phyloP scores from a whole-genome alignment of 768 basidiomycete species.

The Pisolithus sp. region DNA sequence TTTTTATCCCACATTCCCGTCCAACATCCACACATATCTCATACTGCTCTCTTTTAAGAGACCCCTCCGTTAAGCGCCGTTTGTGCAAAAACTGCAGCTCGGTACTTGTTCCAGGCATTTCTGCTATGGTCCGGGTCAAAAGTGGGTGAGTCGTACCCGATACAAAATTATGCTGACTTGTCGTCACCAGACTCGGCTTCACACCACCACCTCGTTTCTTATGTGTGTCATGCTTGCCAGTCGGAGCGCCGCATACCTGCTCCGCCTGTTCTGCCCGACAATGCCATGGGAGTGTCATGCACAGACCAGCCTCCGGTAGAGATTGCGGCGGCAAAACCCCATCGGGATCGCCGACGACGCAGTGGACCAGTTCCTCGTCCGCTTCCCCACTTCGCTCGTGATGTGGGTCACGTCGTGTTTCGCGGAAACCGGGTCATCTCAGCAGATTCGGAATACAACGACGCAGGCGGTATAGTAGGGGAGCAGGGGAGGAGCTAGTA shows the following conservation, averaged over 20 bases:
- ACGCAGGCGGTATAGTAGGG: not conserved
- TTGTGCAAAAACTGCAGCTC: slow-evolving; percentile 65
- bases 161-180: slow-evolving; percentile 10
- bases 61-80: slow-evolving; percentile 77
- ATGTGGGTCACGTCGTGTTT: slow-evolving; percentile 62
- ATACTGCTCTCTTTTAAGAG: slow-evolving; percentile 36
- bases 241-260: slow-evolving; percentile 61
- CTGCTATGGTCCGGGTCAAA: slow-evolving; percentile 58
- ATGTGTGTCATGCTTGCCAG: slow-evolving; percentile 56
- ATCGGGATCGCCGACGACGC: slow-evolving; percentile 9
- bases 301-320: not conserved
- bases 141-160: slow-evolving; percentile 35
- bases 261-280: slow-evolving; percentile 37
- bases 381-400: slow-evolving; percentile 57
- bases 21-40: not conserved
- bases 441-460: not conserved
- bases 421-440: slow-evolving; percentile 49
- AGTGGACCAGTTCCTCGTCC: slow-evolving; percentile 29
- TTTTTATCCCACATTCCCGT: not conserved
- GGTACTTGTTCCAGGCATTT: slow-evolving; percentile 62
- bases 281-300: not conserved
- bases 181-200: slow-evolving; percentile 32
- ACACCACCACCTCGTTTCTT: slow-evolving; percentile 51
- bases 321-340: not conserved
- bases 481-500: too few species aligned